These are phyloP conservation scores for Saccharomycopsis capsularis DNA, from an alignment of 805 yeast species.

Conservation along the genomic window DNA sequence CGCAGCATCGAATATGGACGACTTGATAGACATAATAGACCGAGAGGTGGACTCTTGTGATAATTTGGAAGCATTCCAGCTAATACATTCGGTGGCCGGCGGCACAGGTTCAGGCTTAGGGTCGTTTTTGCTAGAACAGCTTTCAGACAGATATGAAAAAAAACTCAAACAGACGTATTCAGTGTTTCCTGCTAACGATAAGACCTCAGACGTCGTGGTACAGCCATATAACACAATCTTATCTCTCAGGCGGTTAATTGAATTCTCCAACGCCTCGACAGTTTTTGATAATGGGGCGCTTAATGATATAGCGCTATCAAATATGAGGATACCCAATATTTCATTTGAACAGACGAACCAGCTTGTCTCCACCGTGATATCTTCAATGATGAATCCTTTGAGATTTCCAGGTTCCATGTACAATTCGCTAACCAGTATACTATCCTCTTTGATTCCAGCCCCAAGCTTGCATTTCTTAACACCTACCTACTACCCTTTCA, in stretches of 20 bases:
- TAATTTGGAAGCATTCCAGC: constrained; percentile 80
- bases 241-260: constrained; percentile 74
- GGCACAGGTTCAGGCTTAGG: constrained; percentile 99
- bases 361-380: constrained; percentile 75
- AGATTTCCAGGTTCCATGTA: constrained; percentile 91
- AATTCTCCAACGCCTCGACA: constrained; percentile 78
- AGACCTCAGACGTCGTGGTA: constrained; percentile 92
- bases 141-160: constrained; percentile 77
- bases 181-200: constrained; percentile 73
- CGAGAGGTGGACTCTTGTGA: constrained; percentile 89
- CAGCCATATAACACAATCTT: constrained; percentile 91
- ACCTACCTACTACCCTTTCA: constrained; percentile 73
- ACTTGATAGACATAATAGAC: constrained; percentile 75
- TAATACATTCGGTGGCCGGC: constrained; percentile 93
- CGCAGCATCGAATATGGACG: constrained; percentile 63
- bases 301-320: constrained; percentile 58
- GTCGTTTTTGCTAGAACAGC: constrained; percentile 64
- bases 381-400: constrained; percentile 78
- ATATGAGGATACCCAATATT: constrained; percentile 49
- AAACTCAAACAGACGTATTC: constrained; percentile 80
- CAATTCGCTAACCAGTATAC: constrained; percentile 72
- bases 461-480: constrained; percentile 73
- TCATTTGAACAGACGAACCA: constrained; percentile 78
- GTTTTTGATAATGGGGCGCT: constrained; percentile 89
- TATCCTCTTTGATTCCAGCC: constrained; percentile 78